Percentiles rank a stretch among this genome's conserved stretches.
phyloP scores from a whole-genome alignment of 306 rosid species.

The Quercus gilva region DNA sequence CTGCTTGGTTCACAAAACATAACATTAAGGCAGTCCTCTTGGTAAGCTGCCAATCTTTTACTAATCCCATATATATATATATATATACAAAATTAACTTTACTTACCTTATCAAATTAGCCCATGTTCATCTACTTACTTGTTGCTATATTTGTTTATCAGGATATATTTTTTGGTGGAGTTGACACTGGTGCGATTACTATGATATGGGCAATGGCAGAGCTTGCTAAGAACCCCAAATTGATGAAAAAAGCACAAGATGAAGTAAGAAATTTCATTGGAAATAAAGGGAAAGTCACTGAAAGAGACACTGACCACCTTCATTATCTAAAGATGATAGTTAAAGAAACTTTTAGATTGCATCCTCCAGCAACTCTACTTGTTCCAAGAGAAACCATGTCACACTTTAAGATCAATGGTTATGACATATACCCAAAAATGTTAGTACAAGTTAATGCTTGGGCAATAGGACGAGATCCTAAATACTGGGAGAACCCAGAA shows the following conservation, averaged over 20 bases:
- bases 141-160: not conserved
- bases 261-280: too few species aligned
- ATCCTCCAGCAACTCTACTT: slow-evolving; percentile 36
- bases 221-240: too few species aligned
- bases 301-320: slow-evolving; percentile 25
- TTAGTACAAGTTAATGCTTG: slow-evolving; percentile 26
- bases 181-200: too few species aligned
- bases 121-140: not conserved
- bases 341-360: slow-evolving; percentile 45
- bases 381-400: slow-evolving; percentile 41
- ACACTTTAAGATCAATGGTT: slow-evolving; percentile 15
- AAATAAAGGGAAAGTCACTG: slow-evolving; percentile 8
- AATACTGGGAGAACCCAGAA: too few species aligned
- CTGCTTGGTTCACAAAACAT: not conserved
- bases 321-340: slow-evolving; percentile 33
- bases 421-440: slow-evolving; percentile 25
- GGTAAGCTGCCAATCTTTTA: slow-evolving; percentile 10
- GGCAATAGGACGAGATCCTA: not conserved
- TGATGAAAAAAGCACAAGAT: too few species aligned
- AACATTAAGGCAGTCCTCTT: slow-evolving; percentile 38
- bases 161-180: not conserved
- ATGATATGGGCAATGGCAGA: too few species aligned
- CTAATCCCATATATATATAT: too few species aligned
- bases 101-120: not conserved
- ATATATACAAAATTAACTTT: not conserved